A percentile compares a stretch with the other conserved stretches of the same genome.
These are phyloP conservation scores for Trypanosoma lewisi DNA, from an alignment of 208 protist species.

Conservation along the genomic window DNA sequence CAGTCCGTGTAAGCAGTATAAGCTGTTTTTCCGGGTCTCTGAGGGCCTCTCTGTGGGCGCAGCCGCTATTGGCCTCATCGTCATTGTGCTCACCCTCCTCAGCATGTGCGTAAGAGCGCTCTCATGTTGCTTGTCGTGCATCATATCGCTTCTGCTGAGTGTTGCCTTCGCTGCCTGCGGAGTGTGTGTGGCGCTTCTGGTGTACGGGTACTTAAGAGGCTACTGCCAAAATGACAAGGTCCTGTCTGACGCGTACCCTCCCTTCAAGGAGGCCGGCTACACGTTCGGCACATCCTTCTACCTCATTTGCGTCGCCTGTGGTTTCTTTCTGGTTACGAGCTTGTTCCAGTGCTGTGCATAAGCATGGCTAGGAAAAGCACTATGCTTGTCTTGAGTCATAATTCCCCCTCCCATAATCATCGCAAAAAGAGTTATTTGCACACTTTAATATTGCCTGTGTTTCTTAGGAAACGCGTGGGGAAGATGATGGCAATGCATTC, in stretches of 20 bases:
- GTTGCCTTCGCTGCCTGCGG: background rate
- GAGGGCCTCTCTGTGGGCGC: background rate
- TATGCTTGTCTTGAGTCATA: background rate
- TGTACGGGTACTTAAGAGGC: slow-evolving; percentile 16
- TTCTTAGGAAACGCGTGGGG: too few relatives aligned
- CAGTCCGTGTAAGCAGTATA: background rate
- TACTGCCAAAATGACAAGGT: slow-evolving; percentile 6
- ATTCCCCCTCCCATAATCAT: too few relatives aligned
- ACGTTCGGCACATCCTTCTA: slow-evolving; percentile 6
- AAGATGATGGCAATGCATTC: too few relatives aligned
- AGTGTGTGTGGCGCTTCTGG: slow-evolving; percentile 10
- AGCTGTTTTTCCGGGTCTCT: background rate
- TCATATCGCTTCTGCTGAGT: background rate
- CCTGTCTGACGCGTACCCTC: background rate
- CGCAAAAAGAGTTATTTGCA: too few relatives aligned
- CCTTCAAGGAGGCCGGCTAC: slow-evolving; percentile 14
- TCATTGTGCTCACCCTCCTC: background rate
- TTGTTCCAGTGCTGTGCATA: slow-evolving; percentile 8
- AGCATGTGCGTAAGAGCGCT: background rate
- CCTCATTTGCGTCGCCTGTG: slow-evolving; percentile 8
- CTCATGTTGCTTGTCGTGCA: background rate
- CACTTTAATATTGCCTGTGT: too few relatives aligned
- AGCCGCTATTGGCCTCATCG: background rate
- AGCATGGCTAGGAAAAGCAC: background rate
- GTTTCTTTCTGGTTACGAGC: slow-evolving; percentile 5